Base-by-base conservation (phyloP, 352 stramenopile genomes). In the Pythium coloratum region DNA sequence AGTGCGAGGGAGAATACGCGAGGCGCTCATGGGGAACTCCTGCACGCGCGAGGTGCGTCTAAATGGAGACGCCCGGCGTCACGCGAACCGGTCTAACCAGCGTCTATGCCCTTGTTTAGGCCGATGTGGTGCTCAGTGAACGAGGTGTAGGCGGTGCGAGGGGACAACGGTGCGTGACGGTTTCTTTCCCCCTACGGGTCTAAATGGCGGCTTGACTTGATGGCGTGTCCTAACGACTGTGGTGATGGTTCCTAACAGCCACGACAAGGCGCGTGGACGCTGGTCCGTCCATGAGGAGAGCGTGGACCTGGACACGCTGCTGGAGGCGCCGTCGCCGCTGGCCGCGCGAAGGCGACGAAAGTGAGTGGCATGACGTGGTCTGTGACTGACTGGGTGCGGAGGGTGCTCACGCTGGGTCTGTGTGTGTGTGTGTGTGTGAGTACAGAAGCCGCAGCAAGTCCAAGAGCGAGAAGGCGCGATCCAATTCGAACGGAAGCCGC, bases 221-320 rank as follows among this genome's bases (percentile, higher is more conserved):
- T 38, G 24, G 51, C 20, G 26, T 33, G 10, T 40, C 20, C 32
- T 49, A 10, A 38, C 55, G 46, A 58, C 24, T 54, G 30, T 57
- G 42, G 20, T 9, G 55, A 26, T 47, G 24, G 9, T 50, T 18
- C 30, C 6, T 34, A 55, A 65, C 69, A 73, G 68, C 47, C 46
- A 70, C 42, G 77, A 86, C 33, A 71, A 66, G n/a, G 76, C 80
- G 42, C 76, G 80, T 8, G 85, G 83, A 8, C 83, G 85, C 32
- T 94, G 85, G 85, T 94, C 85, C 10, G 83, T 85, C 0, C 83
- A 83, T 7, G 82, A 88, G 46, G 81, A 89, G 63, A 89, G 78
- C 51, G 83, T 91, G 28, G 86, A 94, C 40, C 75, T 94, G n/a
- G 86, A 94, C 71, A 90, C 82, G 59, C 62, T 94, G 28, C 66